These are phyloP conservation scores for Ophiostoma ulmi DNA, from an alignment of 2,329 filamentous ascomycete species.

Conservation along the genomic window DNA sequence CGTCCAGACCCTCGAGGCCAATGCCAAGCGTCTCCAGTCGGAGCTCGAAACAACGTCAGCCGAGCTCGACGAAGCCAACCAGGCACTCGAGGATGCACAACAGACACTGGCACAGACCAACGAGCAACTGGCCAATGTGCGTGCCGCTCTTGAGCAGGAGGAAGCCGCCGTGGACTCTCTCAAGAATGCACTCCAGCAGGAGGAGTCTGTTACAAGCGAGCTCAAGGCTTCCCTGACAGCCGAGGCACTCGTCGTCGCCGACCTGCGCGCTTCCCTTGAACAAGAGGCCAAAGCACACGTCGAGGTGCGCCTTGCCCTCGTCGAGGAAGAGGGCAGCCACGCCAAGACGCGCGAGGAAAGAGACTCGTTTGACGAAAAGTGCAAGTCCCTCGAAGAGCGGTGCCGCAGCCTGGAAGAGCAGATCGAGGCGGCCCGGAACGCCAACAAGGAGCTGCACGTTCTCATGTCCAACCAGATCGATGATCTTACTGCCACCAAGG, in stretches of 20 bases:
- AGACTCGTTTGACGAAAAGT: not conserved
- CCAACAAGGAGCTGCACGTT: slow-evolving; percentile 23
- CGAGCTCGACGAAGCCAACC: slow-evolving; percentile 14
- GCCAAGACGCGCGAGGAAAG: slow-evolving; percentile 13
- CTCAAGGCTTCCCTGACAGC: not conserved
- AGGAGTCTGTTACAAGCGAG: not conserved
- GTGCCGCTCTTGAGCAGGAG: not conserved
- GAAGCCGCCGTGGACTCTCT: not conserved
- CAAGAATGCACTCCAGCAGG: not conserved
- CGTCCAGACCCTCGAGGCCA: not conserved
- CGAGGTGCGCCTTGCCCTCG: slow-evolving; percentile 12
- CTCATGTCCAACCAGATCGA: slow-evolving; percentile 25
- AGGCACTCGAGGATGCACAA: not conserved
- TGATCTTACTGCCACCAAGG: slow-evolving; percentile 22
- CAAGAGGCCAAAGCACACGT: slow-evolving; percentile 11
- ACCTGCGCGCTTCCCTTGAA: slow-evolving; percentile 6
- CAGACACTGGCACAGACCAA: not conserved
- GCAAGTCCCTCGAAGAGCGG: slow-evolving; percentile 17
- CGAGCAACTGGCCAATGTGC: not conserved
- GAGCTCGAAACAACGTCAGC: not conserved
- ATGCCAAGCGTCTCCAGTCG: not conserved
- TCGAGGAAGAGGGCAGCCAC: slow-evolving; percentile 19
- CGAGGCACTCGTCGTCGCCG: not conserved
- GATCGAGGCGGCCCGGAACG: slow-evolving; percentile 18
- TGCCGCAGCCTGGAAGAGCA: slow-evolving; percentile 22